Percentiles rank a stretch among this genome's conserved stretches.
These are phyloP conservation scores for Amanita pallidorosea DNA, from an alignment of 768 basidiomycete genomes.

Conservation along the genomic window DNA sequence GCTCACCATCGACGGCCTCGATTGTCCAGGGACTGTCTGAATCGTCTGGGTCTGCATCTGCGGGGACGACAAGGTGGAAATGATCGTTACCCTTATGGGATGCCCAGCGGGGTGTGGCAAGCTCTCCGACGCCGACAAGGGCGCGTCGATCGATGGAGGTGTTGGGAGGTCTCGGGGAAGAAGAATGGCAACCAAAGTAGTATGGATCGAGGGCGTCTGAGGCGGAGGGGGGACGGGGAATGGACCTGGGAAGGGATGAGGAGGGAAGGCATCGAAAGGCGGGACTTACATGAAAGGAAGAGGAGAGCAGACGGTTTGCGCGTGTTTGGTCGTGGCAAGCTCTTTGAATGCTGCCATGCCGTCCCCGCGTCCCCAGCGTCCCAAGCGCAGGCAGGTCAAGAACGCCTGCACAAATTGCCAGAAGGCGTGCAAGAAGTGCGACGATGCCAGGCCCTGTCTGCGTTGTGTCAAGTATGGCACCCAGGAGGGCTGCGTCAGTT, in stretches of 20 bases:
- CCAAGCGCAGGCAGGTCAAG: slow-evolving; percentile 84
- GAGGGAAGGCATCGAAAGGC: slow-evolving; percentile 23
- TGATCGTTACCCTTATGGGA: slow-evolving; percentile 33
- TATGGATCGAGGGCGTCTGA: slow-evolving; percentile 83
- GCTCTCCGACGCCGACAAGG: slow-evolving; percentile 91
- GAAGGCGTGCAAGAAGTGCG: slow-evolving; percentile 88
- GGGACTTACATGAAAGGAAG: slow-evolving; percentile 16
- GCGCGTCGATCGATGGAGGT: slow-evolving; percentile 75
- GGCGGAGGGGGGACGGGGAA: slow-evolving; percentile 61
- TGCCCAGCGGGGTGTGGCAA: slow-evolving; percentile 92
- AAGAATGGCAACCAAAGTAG: slow-evolving; percentile 68
- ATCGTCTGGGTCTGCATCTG: slow-evolving; percentile 31
- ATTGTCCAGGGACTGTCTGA: slow-evolving; percentile 86
- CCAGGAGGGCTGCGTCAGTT: slow-evolving; percentile 80
- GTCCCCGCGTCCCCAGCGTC: slow-evolving; percentile 49
- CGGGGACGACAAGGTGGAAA: slow-evolving; percentile 31
- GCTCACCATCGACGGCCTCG: slow-evolving; percentile 75
- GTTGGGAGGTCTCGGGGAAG: slow-evolving; percentile 56
- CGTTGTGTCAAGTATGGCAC: slow-evolving; percentile 89
- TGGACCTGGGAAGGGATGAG: slow-evolving; percentile 23
- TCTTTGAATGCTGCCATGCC: slow-evolving; percentile 19
- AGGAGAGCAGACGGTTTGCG: neutral
- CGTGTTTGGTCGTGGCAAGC: slow-evolving; percentile 9
- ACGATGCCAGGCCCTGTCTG: slow-evolving; percentile 85
- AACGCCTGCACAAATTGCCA: slow-evolving; percentile 88